Percentiles rank a stretch among this genome's conserved stretches.
Conservation (phyloP, 495 filamentous ascomycete species). For the Beverwykella pulmonaria region DNA sequence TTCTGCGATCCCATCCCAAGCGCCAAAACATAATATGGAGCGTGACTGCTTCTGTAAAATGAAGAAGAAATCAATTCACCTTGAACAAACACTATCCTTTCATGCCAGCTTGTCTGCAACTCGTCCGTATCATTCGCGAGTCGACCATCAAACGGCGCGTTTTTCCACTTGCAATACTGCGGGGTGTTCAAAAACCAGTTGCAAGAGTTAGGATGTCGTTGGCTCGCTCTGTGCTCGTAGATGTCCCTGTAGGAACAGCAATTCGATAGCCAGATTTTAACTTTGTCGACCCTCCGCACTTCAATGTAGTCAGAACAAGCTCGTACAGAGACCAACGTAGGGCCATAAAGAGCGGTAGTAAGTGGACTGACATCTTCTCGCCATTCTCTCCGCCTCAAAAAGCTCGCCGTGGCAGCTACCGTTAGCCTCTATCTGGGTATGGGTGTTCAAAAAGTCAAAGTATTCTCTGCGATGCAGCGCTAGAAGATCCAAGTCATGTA, state of each 20-base stretch:
- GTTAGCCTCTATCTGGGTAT: slow-evolving; percentile 3
- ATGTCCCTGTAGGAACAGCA: slow-evolving; percentile 8
- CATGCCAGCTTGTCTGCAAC: slow-evolving; percentile 11
- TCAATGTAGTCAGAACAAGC: background rate
- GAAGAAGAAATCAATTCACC: slow-evolving; percentile 7
- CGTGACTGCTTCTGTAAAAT: background rate
- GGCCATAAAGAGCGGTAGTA: background rate
- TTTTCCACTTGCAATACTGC: slow-evolving; percentile 30
- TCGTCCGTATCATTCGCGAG: slow-evolving; percentile 12
- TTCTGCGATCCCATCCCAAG: background rate
- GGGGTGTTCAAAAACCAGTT: slow-evolving; percentile 16
- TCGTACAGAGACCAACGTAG: background rate
- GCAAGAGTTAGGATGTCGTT: slow-evolving; percentile 26
- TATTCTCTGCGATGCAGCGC: slow-evolving; percentile 14
- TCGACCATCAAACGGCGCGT: slow-evolving; percentile 18
- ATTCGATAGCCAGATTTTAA: slow-evolving; percentile 22
- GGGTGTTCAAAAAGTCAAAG: slow-evolving; percentile 20
- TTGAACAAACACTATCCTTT: slow-evolving; percentile 26
- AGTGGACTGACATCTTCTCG: slow-evolving; percentile 12
- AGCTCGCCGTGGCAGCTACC: background rate
- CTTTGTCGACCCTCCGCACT: slow-evolving; percentile 27
- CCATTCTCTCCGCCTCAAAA: slow-evolving; percentile 18
- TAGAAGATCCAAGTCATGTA: slow-evolving; percentile 8
- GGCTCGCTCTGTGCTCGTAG: slow-evolving; percentile 14
- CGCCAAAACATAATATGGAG: background rate